Evolutionary conservation across 116 monocot species (phyloP).

Genomic region (Papilionanthe hybrid): DNA sequence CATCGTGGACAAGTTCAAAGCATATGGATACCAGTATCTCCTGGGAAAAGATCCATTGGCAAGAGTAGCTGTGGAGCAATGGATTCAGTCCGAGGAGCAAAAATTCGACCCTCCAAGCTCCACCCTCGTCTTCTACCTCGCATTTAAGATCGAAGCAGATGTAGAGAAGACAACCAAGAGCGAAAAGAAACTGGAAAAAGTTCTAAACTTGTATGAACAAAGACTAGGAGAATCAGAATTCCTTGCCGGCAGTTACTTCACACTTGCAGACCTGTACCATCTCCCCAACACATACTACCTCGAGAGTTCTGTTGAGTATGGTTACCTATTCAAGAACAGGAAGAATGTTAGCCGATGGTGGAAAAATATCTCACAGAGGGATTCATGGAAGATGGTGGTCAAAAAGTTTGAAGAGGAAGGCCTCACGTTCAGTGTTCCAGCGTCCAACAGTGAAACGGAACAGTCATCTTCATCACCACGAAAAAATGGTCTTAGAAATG

Average conservation of each 20-base stretch:
- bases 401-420: slow-evolving; percentile 16
- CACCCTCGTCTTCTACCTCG: slow-evolving; percentile 39
- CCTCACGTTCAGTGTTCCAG: background rate
- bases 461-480: background rate
- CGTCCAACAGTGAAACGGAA: background rate
- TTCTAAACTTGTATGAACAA: slow-evolving; percentile 56
- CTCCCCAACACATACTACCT: slow-evolving; percentile 69
- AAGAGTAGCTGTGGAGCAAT: slow-evolving; percentile 49
- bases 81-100: slow-evolving; percentile 52
- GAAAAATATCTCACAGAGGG: slow-evolving; percentile 31
- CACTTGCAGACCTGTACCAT: slow-evolving; percentile 60
- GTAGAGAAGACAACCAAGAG: slow-evolving; percentile 14
- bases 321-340: slow-evolving; percentile 44
- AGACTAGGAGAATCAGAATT: slow-evolving; percentile 36
- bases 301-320: slow-evolving; percentile 23
- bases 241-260: slow-evolving; percentile 46
- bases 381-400: slow-evolving; percentile 27
- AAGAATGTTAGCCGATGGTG: slow-evolving; percentile 65
- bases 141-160: slow-evolving; percentile 19
- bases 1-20: slow-evolving; percentile 33
- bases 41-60: slow-evolving; percentile 49
- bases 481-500: background rate
- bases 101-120: slow-evolving; percentile 55
- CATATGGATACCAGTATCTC: slow-evolving; percentile 37
- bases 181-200: slow-evolving; percentile 17